phyloP scores from a whole-genome alignment of 2,329 filamentous ascomycete species.

The Monilinia aucupariae region DNA sequence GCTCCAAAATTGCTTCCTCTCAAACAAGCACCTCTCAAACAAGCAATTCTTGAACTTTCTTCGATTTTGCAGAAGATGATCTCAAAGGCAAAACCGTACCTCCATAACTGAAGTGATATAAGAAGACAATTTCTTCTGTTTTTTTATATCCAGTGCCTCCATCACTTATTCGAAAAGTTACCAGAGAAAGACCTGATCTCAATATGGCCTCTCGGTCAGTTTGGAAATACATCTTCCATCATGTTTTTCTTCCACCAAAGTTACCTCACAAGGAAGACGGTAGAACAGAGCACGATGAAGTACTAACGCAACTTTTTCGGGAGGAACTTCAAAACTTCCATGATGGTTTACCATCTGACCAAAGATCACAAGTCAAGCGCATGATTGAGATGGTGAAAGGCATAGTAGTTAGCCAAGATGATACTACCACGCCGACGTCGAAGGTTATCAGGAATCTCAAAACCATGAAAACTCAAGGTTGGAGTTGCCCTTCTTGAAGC shows the following conservation, averaged over 20 bases:
- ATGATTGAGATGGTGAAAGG: not conserved
- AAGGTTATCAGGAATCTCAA: not conserved
- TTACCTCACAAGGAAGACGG: slow-evolving; percentile 39
- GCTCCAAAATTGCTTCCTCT: not conserved
- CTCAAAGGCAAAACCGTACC: too few relatives aligned
- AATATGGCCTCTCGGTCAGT: not conserved
- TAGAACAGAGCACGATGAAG: slow-evolving; percentile 17
- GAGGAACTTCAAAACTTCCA: slow-evolving; percentile 6
- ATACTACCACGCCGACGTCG: not conserved
- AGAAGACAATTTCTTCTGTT: not conserved
- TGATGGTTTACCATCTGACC: not conserved
- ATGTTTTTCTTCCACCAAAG: slow-evolving; percentile 46
- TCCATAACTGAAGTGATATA: not conserved
- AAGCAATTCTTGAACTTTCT: not conserved
- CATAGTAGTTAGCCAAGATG: not conserved
- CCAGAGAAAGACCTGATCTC: not conserved
- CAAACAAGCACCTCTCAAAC: not conserved
- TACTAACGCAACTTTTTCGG: slow-evolving; percentile 13
- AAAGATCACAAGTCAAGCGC: slow-evolving; percentile 6
- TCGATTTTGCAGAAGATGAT: too few relatives aligned
- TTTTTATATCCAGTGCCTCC: not conserved
- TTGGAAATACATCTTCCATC: slow-evolving; percentile 39
- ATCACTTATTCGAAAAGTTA: too few relatives aligned
- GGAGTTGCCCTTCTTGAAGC: too few relatives aligned
- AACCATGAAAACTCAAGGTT: not conserved